Percentiles rank a stretch among this genome's conserved stretches.
Conservation (phyloP, 306 rosid species). For the Cicer yamashitae region DNA sequence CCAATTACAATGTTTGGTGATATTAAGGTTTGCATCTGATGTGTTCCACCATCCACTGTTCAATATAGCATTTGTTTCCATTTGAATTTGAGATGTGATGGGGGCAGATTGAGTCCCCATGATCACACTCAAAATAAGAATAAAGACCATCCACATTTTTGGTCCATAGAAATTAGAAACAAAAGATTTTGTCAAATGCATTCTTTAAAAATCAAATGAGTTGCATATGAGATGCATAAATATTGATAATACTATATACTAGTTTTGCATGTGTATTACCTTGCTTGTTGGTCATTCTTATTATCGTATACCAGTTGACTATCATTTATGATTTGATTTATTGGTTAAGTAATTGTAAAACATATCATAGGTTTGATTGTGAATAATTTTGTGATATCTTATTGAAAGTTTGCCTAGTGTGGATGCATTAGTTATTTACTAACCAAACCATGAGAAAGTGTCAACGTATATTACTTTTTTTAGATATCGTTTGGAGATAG, state of each 20-base stretch:
- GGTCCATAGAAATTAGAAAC: neutral
- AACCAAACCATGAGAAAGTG: too few species aligned
- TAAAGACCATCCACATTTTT: neutral
- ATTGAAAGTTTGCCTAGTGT: too few species aligned
- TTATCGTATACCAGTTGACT: neutral
- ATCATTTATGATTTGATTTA: neutral
- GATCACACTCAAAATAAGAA: neutral
- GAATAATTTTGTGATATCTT: too few species aligned
- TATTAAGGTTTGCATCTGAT: neutral
- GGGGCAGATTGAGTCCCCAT: neutral
- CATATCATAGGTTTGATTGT: too few species aligned
- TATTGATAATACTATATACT: too few species aligned
- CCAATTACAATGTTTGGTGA: neutral
- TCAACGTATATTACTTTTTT: too few species aligned
- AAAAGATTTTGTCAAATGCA: neutral
- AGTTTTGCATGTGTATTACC: too few species aligned
- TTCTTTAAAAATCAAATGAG: neutral
- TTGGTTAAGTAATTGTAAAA: too few species aligned
- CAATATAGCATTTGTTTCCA: constrained; percentile 15
- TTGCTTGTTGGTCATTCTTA: neutral
- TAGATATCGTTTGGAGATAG: too few species aligned
- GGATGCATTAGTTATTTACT: too few species aligned
- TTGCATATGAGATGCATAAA: too few species aligned
- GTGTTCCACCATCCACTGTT: constrained; percentile 28
- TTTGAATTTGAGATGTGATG: neutral